Evolutionary conservation across 2,329 filamentous ascomycete genomes (phyloP).

Genomic region (Microdochium trichocladiopsis): DNA sequence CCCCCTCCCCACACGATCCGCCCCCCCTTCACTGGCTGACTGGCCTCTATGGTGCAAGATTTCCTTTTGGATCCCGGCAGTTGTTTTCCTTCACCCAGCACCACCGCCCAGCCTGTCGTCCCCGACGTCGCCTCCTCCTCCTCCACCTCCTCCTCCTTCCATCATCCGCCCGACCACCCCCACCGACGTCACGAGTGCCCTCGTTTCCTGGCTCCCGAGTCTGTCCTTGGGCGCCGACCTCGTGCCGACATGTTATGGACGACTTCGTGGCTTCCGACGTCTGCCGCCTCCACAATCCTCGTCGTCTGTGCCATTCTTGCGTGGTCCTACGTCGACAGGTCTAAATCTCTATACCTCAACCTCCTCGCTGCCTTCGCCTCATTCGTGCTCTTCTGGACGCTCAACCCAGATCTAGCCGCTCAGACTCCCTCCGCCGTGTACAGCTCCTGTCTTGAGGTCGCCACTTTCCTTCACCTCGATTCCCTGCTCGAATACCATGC

Average conservation of each 20-base stretch:
- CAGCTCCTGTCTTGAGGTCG: conserved; percentile 20
- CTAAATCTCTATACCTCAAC: conserved; percentile 33
- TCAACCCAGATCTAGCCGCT: conserved; percentile 31
- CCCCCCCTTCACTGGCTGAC: background rate
- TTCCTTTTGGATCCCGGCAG: background rate
- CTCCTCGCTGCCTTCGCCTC: conserved; percentile 31
- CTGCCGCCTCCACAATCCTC: conserved; percentile 34
- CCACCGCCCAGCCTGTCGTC: conserved; percentile 6
- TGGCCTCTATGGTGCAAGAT: background rate
- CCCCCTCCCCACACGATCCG: background rate
- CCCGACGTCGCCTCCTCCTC: conserved; percentile 3
- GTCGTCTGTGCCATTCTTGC: conserved; percentile 32
- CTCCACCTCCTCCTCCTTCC: conserved; percentile 6
- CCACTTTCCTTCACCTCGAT: conserved; percentile 36
- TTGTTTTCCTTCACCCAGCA: conserved; percentile 6
- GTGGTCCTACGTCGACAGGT: conserved; percentile 34
- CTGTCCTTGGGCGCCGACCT: conserved; percentile 3
- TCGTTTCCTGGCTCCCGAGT: conserved; percentile 12
- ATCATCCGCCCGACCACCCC: conserved; percentile 6
- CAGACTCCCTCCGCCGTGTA: conserved; percentile 26
- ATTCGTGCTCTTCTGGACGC: conserved; percentile 31
- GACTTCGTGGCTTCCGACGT: conserved; percentile 30
- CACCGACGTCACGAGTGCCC: conserved; percentile 2
- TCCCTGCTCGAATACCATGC: conserved; percentile 39
- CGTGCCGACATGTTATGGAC: conserved; percentile 41